These are phyloP conservation scores for Coemansia sp. DNA, from an alignment of 192 early-diverging fungal genomes.

Conservation along the genomic window DNA sequence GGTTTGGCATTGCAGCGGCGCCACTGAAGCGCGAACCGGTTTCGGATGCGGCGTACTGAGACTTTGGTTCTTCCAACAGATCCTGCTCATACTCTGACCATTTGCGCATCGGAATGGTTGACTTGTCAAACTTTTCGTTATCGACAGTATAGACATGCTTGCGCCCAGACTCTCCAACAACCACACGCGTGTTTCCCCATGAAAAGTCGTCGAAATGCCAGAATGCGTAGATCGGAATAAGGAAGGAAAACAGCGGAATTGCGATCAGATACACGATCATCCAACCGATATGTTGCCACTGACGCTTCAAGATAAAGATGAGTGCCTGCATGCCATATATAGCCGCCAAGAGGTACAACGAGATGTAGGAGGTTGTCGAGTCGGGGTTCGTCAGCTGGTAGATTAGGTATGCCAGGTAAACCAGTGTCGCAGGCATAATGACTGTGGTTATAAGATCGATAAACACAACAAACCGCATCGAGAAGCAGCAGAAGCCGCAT, in stretches of 20 bases:
- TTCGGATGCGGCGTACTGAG: slow-evolving; percentile 47
- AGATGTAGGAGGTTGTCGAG: slow-evolving; percentile 71
- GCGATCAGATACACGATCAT: slow-evolving; percentile 95
- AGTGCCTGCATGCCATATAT: slow-evolving; percentile 89
- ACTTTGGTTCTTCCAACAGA: slow-evolving; percentile 49
- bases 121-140: slow-evolving; percentile 81
- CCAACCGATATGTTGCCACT: slow-evolving; percentile 94
- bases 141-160: slow-evolving; percentile 65
- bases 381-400: slow-evolving; percentile 61
- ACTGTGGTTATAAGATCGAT: slow-evolving; percentile 92
- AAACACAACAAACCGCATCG: slow-evolving; percentile 95
- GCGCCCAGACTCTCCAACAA: slow-evolving; percentile 84
- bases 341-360: slow-evolving; percentile 79
- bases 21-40: slow-evolving; percentile 47
- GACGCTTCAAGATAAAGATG: slow-evolving; percentile 83
- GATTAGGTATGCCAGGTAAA: slow-evolving; percentile 84
- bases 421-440: slow-evolving; percentile 88
- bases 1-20: slow-evolving; percentile 32
- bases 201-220: slow-evolving; percentile 99
- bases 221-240: slow-evolving; percentile 88
- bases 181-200: slow-evolving; percentile 97
- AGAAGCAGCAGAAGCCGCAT: slow-evolving; percentile 96
- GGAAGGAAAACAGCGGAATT: slow-evolving; percentile 84
- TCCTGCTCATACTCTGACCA: slow-evolving; percentile 83
- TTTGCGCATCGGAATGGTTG: slow-evolving; percentile 71